Conservation (phyloP, 331 rosid genomes). For the Acacia pycnantha region DNA sequence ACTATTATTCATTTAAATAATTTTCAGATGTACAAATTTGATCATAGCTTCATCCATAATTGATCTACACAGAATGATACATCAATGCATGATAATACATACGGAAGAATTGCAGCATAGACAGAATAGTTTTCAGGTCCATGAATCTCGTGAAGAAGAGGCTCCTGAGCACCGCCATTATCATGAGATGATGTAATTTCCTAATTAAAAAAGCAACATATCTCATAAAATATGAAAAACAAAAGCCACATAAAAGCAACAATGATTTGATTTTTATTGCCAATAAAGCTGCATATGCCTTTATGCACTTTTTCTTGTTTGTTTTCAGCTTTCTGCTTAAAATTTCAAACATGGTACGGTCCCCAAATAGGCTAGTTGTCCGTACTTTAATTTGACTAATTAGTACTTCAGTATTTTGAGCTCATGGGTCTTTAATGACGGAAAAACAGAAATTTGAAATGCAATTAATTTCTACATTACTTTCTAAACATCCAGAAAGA, state of each 20-base stretch:
- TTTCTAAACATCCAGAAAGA: not conserved
- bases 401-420: not conserved
- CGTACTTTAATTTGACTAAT: not conserved
- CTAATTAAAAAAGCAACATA: conserved; percentile 34
- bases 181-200: conserved; percentile 49
- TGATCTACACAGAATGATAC: conserved; percentile 3
- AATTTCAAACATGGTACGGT: not conserved
- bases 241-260: not conserved
- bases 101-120: conserved; percentile 81
- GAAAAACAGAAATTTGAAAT: not conserved
- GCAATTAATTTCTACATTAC: not conserved
- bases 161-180: conserved; percentile 50
- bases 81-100: conserved; percentile 28
- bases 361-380: not conserved
- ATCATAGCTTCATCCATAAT: not conserved
- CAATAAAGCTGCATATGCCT: conserved; percentile 9
- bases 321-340: not conserved
- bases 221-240: conserved; percentile 10
- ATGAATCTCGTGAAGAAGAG: conserved; percentile 51
- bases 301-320: not conserved
- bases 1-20: not conserved
- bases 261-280: not conserved
- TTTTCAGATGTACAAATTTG: not conserved
- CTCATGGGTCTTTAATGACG: not conserved
- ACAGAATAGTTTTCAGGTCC: conserved; percentile 54